Conservation (phyloP, 306 rosid genomes). For the Urtica urens region DNA sequence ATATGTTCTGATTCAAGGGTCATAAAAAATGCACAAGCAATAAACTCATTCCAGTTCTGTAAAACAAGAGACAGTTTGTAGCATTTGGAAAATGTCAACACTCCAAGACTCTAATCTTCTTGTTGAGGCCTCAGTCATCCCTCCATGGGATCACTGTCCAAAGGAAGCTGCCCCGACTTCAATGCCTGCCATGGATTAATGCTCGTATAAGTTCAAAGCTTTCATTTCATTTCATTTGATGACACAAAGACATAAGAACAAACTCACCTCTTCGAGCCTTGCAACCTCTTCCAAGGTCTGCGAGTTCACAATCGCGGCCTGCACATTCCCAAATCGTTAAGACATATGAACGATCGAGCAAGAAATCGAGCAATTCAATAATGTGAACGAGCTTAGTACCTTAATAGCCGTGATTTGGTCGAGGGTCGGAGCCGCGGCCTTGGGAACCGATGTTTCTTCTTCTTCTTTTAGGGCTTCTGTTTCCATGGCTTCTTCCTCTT, state of each 20-base stretch:
- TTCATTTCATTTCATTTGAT: constrained; percentile 5
- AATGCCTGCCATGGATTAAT: too few species aligned
- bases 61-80: too few species aligned
- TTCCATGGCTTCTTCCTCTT: constrained; percentile 47
- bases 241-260: background rate
- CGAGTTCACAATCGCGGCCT: constrained; percentile 98
- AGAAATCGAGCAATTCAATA: constrained; percentile 14
- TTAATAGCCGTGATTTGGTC: constrained; percentile 91
- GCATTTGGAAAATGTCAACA: too few species aligned
- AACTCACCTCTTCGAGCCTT: constrained; percentile 88
- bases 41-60: too few species aligned
- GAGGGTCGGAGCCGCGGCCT: constrained; percentile 65
- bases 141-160: constrained; percentile 40
- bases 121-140: too few species aligned
- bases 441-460: constrained; percentile 51
- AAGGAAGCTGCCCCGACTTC: constrained; percentile 85
- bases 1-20: too few species aligned
- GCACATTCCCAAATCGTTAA: too few species aligned
- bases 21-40: too few species aligned
- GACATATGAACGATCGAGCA: too few species aligned
- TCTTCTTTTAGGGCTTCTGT: constrained; percentile 40
- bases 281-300: constrained; percentile 99
- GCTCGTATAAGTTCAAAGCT: constrained; percentile 12
- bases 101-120: too few species aligned
- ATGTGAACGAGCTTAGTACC: constrained; percentile 25